Base-by-base conservation (phyloP, 305 asterid species). In the Fraxinus sp. region DNA sequence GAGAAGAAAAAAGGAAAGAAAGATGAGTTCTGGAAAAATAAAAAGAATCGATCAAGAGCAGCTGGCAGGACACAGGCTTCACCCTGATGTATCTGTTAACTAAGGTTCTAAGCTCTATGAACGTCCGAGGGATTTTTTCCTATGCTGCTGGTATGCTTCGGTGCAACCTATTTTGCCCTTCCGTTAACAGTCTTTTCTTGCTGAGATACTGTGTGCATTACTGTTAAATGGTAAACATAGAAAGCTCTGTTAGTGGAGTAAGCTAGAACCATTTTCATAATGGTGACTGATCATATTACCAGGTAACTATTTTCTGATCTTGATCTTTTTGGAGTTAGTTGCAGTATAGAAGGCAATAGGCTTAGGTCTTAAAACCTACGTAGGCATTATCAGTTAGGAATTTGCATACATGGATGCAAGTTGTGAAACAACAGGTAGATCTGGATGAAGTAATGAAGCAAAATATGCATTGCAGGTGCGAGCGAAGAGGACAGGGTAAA, bases 21-120 rank as follows among this genome's bases (percentile, higher is more conserved):
- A 80, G 98, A 93, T 46, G 98, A 96, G 85, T 94, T 96, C 75
- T 96, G 99, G 99, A 94, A 94, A 85, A 84, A 82, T 20, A 91
- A 83, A 75, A 94, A 85, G 87, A 88, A 84, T 26, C 80, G 88
- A 75, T 16, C 89, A 43, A 87, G 91, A 84, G 55, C 59, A 75
- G 82, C 79, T 78, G 88, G 85, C 41, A 79, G 83, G 11, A 77
- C 79, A 33, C 85, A 26, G 83, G 83, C 77, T 83, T 59, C 87
- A 28, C 59, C 82, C 82, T 82, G 89, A 89, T 81, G 2, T 68
- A 28, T 68, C 30, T 22, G 28, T 62, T 22, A 7, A 22, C 22
- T 5, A 3, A 62, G 6, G 33, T 62, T 62, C 71, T 7, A 5
- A 62, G 14, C 71, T 62, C 6, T 22, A 22, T 62, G 14, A 62